Evolutionary conservation across 148 eudicot species (phyloP), one percentile per base, ranked within the genome.

Genomic region (Rhododendron henanense): DNA sequence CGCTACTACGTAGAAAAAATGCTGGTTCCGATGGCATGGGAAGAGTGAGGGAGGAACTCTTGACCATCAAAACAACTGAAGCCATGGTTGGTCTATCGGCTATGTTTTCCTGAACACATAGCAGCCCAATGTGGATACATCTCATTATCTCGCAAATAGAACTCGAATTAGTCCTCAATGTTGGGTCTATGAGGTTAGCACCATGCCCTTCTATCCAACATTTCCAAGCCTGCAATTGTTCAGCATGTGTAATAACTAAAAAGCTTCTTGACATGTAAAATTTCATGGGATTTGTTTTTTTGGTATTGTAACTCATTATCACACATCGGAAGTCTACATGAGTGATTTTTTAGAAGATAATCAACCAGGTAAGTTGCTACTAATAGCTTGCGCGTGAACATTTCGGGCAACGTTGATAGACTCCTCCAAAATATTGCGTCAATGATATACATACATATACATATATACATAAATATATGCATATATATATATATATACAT

Each of bases 181-280:
- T 39, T 18, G 79, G 69, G 81, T 92, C 93, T 33, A 92, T 67
- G 19, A 88, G 28, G 10, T 90, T n/a, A n/a, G n/a, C n/a, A n/a
- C n/a, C n/a, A n/a, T n/a, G n/a, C n/a, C 67, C 87, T 76, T 86
- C 86, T 9, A 19, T 86, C 91, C 90, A 91, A 41, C 86, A 10
- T 77, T 91, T 83, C 92, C 91, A 91, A 10, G 91, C 91, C 94
- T 92, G 81, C 48, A 25, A 39, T 28, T 50, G 25, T 45, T 14
- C 59, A 18, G 1, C 65, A 59, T 59, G 9, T 5, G 65, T 19
- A 1, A 19, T 59, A 4, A n/a, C n/a, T n/a, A n/a, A n/a, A n/a
- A n/a, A 59, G 65, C 0, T 41, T 41, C n/a, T 55, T 55, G 61
- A 15, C 61, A 55, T 16, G 53, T 16, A 16, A 55, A 55, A 55